Base-by-base conservation (phyloP, 164 flowering plant genomes). In the Aristolochia californica region DNA sequence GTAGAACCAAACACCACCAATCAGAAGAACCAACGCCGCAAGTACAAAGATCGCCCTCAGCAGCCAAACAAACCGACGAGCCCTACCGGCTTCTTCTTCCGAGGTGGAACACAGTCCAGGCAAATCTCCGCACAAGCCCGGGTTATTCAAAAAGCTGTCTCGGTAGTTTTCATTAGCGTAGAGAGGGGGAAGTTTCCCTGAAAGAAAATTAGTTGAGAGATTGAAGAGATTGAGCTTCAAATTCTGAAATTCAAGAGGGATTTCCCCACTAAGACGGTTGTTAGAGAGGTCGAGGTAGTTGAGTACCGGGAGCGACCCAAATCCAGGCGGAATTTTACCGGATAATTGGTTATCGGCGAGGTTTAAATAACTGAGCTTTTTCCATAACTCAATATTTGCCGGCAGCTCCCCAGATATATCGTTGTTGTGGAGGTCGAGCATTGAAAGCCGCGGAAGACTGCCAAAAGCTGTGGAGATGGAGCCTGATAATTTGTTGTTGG, bases 391-490 rank as follows among this genome's bases (percentile, higher is more conserved):
- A 58, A 90, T 56, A 27, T 80, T 78, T 30, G 68, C 49, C 51
- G 99, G 97, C 20, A 93, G 77, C 24, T 56, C 16, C 17, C 99
- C 96, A 4, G 44, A 59, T 11, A 93, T 43, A 25, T 55, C 34
- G 63, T 88, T 90, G 23, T 64, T 0, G 4, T 89, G 81, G 63
- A 93, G 56, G 70, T 90, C 96, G 64, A 93, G 79, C 66, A 80
- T 80, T 0, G 13, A 72, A 20, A 93, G 79, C 43, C 55, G 62
- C 14, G 60, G 59, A 59, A 93, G 83, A 40, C 67, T 54, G 13
- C 90, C 83, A 17, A 94, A 56, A 11, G 85, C 63, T 47, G 77
- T 81, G 1, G 99, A 97, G 38, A 94, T 74, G 60, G 65, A 66
- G 3, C 97, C 99, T 4, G 80, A 63, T 16, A 94, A 52, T 52